These are phyloP conservation scores for Gremmenia infestans DNA, from an alignment of 2,329 filamentous ascomycete species.

Conservation along the genomic window DNA sequence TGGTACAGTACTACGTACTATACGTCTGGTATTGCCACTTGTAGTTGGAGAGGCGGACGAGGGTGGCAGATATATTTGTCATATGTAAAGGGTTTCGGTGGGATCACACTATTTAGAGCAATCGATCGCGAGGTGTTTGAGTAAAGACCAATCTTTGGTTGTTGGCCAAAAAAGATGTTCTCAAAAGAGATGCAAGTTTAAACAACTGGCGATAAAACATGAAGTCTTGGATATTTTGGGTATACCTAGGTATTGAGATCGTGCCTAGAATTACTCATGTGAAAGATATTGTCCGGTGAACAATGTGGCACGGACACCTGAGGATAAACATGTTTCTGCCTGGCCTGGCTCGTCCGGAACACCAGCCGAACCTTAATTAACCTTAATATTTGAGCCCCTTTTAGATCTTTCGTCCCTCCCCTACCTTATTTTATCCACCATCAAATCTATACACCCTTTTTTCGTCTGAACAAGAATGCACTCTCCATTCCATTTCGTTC, in stretches of 20 bases:
- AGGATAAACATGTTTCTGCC: background rate
- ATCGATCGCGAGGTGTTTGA: background rate
- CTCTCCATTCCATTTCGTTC: conserved; percentile 4
- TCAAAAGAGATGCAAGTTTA: background rate
- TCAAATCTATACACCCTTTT: background rate
- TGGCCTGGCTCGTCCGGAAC: background rate
- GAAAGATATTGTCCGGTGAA: background rate
- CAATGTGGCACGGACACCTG: background rate
- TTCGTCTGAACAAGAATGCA: background rate
- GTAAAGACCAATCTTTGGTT: background rate
- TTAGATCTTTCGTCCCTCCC: background rate
- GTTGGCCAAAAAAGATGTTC: background rate
- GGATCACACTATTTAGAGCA: background rate
- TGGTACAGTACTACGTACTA: background rate
- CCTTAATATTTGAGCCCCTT: background rate
- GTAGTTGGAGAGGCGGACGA: background rate
- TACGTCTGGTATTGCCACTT: background rate
- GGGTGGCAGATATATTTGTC: background rate
- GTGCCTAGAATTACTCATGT: background rate
- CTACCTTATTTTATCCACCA: background rate
- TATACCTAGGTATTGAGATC: background rate
- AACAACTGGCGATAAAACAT: background rate
- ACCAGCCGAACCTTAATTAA: background rate
- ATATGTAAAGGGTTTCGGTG: background rate
- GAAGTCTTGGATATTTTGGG: background rate